These are phyloP conservation scores for Sphaerostilbella broomeana DNA, from an alignment of 2,329 filamentous ascomycete genomes.

Conservation along the genomic window DNA sequence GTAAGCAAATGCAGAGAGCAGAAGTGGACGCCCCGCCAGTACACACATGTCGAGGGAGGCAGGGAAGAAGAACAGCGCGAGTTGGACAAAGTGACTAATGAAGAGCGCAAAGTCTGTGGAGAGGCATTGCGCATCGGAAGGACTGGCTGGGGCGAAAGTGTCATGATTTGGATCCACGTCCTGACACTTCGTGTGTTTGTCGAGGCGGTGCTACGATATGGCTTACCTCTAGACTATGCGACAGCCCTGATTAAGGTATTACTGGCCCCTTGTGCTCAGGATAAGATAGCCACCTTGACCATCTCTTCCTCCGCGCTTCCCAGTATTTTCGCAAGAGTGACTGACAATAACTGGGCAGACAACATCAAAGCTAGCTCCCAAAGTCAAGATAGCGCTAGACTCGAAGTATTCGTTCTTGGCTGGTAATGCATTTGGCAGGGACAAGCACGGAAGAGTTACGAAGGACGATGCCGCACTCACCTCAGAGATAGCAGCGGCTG, in stretches of 20 bases:
- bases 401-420: conserved; percentile 83
- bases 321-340: background rate
- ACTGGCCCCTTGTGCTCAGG: conserved; percentile 3
- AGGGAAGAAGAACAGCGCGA: conserved; percentile 85
- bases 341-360: conserved; percentile 48
- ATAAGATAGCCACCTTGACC: background rate
- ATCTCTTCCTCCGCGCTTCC: background rate
- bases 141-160: conserved; percentile 91
- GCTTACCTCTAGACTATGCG: conserved; percentile 83
- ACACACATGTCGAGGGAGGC: conserved; percentile 85
- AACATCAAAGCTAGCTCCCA: conserved; percentile 72
- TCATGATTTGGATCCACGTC: conserved; percentile 94
- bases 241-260: conserved; percentile 77
- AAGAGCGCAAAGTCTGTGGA: conserved; percentile 88
- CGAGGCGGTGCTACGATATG: conserved; percentile 95
- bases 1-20: conserved; percentile 86
- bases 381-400: conserved; percentile 74
- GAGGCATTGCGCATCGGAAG: conserved; percentile 81
- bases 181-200: conserved; percentile 90
- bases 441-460: conserved; percentile 86
- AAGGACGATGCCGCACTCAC: conserved; percentile 79
- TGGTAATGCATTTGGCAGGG: conserved; percentile 86
- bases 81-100: conserved; percentile 70
- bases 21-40: conserved; percentile 92
- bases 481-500: conserved; percentile 76